Evolutionary conservation across 2,329 filamentous ascomycete species (phyloP), one percentile per base, ranked within the genome.

Genomic region (Dactylellina haptotyla): DNA sequence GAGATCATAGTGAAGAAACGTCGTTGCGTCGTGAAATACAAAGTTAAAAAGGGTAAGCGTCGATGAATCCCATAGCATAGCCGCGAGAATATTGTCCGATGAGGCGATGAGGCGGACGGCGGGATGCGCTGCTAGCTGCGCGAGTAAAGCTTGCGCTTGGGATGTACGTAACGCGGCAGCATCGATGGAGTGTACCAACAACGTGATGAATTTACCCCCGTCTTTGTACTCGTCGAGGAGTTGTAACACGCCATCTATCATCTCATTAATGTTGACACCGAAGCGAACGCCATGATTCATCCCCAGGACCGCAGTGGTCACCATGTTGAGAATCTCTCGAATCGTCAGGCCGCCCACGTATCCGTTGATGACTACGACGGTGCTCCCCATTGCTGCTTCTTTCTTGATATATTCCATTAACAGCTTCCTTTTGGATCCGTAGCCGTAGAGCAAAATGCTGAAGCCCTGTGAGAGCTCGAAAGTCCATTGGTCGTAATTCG

Each of bases 1-100:
- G 2, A 86, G 85, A 9, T 85, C 84, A 77, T 91, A 92, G 0
- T 91, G 85, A 0, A 87, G 84, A 79, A 97, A 97, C 0, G 95
- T 98, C 0, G 95, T 98, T 78, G 90, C 90, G 82, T 99, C 93
- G 82, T 99, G 95, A 81, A 96, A 97, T 26, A 92, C 83, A 77
- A 97, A 93, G 80, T 91, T 90, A 81, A 93, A 92, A 26, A 90
- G 87, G 14, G 92, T 89, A 50, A 91, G 89, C n/a, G 93, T 85
- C 62, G 89, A 89, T 59, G 91, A 89, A 81, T 97, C 93, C 93
- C 94, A 99, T 56, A 98, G 85, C 0, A 97, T 82, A 0, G 92
- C 84, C 79, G 97, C 97, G 78, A 91, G 92, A 4, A 93, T 92
- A 6, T 92, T 93, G 81, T 98, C 94, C 64, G 90, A 90, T 0